Percentiles rank a stretch among this genome's conserved stretches.
These are phyloP conservation scores for Microdochium paspali DNA, from an alignment of 2,329 filamentous ascomycete species.

Conservation along the genomic window DNA sequence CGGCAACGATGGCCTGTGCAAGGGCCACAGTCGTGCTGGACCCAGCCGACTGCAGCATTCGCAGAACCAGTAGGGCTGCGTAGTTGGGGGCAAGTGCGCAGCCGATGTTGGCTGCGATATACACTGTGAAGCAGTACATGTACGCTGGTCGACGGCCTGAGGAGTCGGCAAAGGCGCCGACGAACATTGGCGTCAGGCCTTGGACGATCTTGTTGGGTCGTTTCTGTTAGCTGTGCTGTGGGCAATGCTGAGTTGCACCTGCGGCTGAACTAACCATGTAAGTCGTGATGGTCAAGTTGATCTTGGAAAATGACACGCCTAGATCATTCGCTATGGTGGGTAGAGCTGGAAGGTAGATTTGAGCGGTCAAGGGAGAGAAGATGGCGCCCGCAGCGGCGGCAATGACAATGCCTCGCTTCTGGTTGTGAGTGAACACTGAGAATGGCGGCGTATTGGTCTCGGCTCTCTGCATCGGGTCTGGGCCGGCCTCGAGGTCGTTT, in stretches of 20 bases:
- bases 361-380: conserved; percentile 20
- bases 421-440: conserved; percentile 14
- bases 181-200: conserved; percentile 39
- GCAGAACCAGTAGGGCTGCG: conserved; percentile 32
- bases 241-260: conserved; percentile 6
- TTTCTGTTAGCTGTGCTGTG: conserved; percentile 10
- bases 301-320: not conserved
- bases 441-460: conserved; percentile 1
- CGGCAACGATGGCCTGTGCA: conserved; percentile 41
- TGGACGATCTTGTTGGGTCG: conserved; percentile 37
- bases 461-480: not conserved
- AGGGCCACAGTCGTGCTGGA: conserved; percentile 46
- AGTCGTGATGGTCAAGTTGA: conserved; percentile 18
- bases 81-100: conserved; percentile 35
- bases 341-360: conserved; percentile 36
- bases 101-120: conserved; percentile 33
- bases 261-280: conserved; percentile 16
- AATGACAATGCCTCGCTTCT: conserved; percentile 20
- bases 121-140: conserved; percentile 34
- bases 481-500: not conserved
- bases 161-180: conserved; percentile 38
- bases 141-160: conserved; percentile 36
- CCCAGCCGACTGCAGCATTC: conserved; percentile 40
- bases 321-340: conserved; percentile 20
- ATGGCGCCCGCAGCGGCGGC: conserved; percentile 18